Base-by-base conservation (phyloP, 257 asterid species). In the Solanum chiquidenum region DNA sequence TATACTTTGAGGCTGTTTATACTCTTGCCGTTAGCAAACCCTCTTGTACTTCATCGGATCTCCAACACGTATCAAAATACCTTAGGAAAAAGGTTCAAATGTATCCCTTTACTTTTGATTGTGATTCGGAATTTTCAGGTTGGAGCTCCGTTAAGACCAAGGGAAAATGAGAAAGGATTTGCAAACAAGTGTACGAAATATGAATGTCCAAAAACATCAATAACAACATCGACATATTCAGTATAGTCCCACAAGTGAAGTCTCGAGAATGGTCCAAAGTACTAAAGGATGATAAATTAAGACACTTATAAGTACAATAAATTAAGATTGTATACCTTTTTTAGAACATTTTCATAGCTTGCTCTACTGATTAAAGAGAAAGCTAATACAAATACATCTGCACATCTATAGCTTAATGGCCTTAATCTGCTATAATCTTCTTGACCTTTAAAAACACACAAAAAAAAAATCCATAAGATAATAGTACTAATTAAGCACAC, bases 391-490 rank as follows among this genome's bases (percentile, higher is more conserved):
- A 96, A 96, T 82, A 93, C 90, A 87, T 96, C 99, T 29, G 99
- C 99, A 69, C 99, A 96, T 92, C 99, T 94, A 91, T 96, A 96
- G 91, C 99, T 96, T 86, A 96, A 91, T 82, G 99, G 99, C 94
- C 99, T 96, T 95, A 96, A 88, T 88, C 99, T 96, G 94, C 99
- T 96, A 35, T 96, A 96, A 90, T 96, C 99, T 89, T 96, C 99
- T 88, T 96, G 99, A 38, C 99, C 99, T 96, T 85, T 25, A 75
- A 84, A 86, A 88, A 86, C 86, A 83, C 33, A 86, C 27, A 91
- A 4, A 86, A 52, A 74, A 27, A 68, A 68, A 71, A 87, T 55
- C 29, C 38, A 88, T 72, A n/a, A 62, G 31, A 71, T 35, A 66
- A 18, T 74, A 38, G 18, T 55, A 75, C 55, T 75, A 82, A 87